Base-by-base conservation (phyloP, 2,329 filamentous ascomycete genomes). In the Xylaria sp. region DNA sequence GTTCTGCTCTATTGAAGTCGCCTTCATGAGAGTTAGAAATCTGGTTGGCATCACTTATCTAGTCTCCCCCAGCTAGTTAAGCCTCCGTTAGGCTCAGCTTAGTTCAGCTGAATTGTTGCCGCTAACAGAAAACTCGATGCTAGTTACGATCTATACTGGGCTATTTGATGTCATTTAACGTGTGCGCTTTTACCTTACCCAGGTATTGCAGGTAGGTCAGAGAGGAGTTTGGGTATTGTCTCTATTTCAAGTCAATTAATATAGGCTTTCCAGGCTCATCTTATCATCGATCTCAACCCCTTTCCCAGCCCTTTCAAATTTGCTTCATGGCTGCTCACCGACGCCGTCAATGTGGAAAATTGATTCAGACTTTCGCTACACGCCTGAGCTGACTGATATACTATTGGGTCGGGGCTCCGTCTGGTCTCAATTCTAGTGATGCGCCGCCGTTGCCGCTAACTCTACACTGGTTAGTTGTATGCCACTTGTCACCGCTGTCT, bases 351-450 rank as follows among this genome's bases (percentile, higher is more conserved):
- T 15, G 20, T 57, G 20, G 2, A 20, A 15, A 10, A 34, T 36
- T 65, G 60, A 60, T 50, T 60, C 65, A 60, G 34, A 32, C 41
- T 41, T 25, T 28, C 4, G 2, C 13, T 18, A 34, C 39, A 34
- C 13, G 13, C 18, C 13, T 8, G 30, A 60, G 36, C 18, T n/a
- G 2, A 32, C 13, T 53, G 2, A 2, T 9, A 52, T 28, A 48
- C 50, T 10, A 66, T 66, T 62, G 46, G 55, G 12, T 25, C 39
- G 28, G 56, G 39, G n/a, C 39, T 13, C 32, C 18, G 46, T 63
- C 32, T 63, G 20, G 53, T 23, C 18, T 45, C 55, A 56, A 59
- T 39, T 30, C 12, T n/a, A n/a, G n/a, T n/a, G n/a, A n/a, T n/a
- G n/a, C n/a, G n/a, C n/a, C n/a, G n/a, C n/a, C n/a, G n/a, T n/a